Conservation (phyloP, 805 yeast genomes). For the Lachancea dasiensis region DNA sequence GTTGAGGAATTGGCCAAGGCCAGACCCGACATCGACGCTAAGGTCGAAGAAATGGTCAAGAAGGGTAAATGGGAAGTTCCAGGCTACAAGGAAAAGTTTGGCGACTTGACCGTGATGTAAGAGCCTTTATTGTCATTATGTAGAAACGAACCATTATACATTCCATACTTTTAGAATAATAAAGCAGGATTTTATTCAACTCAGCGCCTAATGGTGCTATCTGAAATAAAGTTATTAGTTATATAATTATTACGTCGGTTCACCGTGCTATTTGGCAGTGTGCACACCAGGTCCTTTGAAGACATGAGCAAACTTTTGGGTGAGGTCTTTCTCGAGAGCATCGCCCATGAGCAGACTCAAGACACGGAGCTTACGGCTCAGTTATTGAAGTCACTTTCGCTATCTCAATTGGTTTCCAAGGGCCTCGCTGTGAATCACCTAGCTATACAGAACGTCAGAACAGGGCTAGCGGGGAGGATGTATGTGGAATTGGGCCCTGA, state of each 20-base stretch:
- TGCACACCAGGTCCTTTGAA: too few relatives aligned
- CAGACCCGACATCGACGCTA: constrained; percentile 95
- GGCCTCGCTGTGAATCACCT: constrained; percentile 77
- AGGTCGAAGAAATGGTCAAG: constrained; percentile 90
- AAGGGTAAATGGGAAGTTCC: constrained; percentile 98
- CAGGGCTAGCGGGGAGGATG: constrained; percentile 68
- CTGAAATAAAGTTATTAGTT: too few relatives aligned
- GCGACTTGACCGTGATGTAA: constrained; percentile 88
- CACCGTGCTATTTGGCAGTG: too few relatives aligned
- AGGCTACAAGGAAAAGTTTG: constrained; percentile 97
- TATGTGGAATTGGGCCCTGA: constrained; percentile 59
- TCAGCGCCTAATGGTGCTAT: too few relatives aligned
- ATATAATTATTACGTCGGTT: too few relatives aligned
- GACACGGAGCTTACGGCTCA: constrained; percentile 45
- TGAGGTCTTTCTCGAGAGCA: constrained; percentile 34
- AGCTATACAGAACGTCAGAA: constrained; percentile 50
- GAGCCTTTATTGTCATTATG: constrained; percentile 6
- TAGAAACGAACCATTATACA: constrained; percentile 11
- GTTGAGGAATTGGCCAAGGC: constrained; percentile 93
- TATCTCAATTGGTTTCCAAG: constrained; percentile 57
- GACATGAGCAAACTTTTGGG: constrained; percentile 32
- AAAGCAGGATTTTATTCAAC: not conserved
- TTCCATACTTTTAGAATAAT: constrained; percentile 7
- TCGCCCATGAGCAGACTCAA: constrained; percentile 44
- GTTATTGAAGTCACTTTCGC: constrained; percentile 44